Percentiles rank a stretch among this genome's conserved stretches.
Evolutionary conservation across 2,329 filamentous ascomycete species (phyloP).

Genomic region (Alternaria sp.): DNA sequence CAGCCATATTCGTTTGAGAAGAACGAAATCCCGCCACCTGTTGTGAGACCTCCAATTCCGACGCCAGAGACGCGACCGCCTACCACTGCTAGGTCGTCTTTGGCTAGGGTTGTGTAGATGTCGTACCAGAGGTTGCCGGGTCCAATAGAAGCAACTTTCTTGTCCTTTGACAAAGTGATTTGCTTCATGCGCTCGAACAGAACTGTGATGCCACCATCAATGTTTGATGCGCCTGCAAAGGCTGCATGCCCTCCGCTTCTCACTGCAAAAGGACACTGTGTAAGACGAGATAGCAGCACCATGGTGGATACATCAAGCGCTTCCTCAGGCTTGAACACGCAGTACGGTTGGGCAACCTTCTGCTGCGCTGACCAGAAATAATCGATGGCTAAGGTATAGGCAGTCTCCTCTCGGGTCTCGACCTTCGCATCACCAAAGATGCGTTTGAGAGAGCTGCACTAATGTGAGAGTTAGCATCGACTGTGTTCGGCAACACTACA

Average conservation of each 20-base stretch:
- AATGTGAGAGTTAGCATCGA: background rate
- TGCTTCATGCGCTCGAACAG: slow-evolving; percentile 36
- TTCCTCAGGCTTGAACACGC: slow-evolving; percentile 36
- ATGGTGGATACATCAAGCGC: slow-evolving; percentile 28
- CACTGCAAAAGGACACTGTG: slow-evolving; percentile 50
- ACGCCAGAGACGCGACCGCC: slow-evolving; percentile 42
- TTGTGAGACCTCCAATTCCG: slow-evolving; percentile 36
- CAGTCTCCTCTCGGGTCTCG: slow-evolving; percentile 17
- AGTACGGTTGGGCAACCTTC: slow-evolving; percentile 27
- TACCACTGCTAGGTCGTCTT: slow-evolving; percentile 31
- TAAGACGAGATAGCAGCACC: slow-evolving; percentile 29
- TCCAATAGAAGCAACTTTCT: slow-evolving; percentile 34
- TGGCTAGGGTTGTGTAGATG: slow-evolving; percentile 39
- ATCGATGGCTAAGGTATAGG: slow-evolving; percentile 25
- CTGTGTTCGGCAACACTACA: background rate
- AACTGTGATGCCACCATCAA: slow-evolving; percentile 40
- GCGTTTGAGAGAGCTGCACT: slow-evolving; percentile 33
- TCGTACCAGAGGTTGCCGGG: slow-evolving; percentile 45
- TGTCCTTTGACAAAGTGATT: slow-evolving; percentile 26
- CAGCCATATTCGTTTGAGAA: slow-evolving; percentile 39
- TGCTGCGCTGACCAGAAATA: slow-evolving; percentile 40
- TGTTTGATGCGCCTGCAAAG: slow-evolving; percentile 37
- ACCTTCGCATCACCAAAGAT: slow-evolving; percentile 28
- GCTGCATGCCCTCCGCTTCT: slow-evolving; percentile 44
- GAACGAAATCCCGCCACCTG: slow-evolving; percentile 42